These are phyloP conservation scores for Paramecium sexaurelia DNA, from an alignment of 73 alveolate species.

Conservation along the genomic window DNA sequence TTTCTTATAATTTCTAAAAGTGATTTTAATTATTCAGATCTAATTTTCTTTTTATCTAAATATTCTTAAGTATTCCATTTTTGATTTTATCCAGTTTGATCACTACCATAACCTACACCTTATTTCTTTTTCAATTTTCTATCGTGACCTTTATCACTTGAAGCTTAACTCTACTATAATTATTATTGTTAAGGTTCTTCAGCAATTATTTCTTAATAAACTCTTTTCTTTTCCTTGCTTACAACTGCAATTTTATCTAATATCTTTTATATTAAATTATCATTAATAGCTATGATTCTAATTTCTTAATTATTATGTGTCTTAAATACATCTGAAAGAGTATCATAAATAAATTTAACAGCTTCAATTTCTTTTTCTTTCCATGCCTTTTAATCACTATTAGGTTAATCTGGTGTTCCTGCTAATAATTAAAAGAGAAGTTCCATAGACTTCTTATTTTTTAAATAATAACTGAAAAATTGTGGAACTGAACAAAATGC, in stretches of 20 bases:
- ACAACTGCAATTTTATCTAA: slow-evolving; percentile 77
- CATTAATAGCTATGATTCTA: slow-evolving; percentile 79
- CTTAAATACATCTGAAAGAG: slow-evolving; percentile 72
- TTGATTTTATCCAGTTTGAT: slow-evolving; percentile 92
- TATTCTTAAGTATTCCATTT: slow-evolving; percentile 93
- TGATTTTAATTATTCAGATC: slow-evolving; percentile 81
- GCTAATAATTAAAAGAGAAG: slow-evolving; percentile 70
- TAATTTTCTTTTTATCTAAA: slow-evolving; percentile 90
- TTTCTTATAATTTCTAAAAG: slow-evolving; percentile 86
- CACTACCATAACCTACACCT: slow-evolving; percentile 72
- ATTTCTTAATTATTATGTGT: slow-evolving; percentile 70
- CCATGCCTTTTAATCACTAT: slow-evolving; percentile 54
- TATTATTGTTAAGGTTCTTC: slow-evolving; percentile 62
- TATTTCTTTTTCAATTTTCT: slow-evolving; percentile 47
- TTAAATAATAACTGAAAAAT: slow-evolving; percentile 72
- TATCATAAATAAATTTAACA: slow-evolving; percentile 76
- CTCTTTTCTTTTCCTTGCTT: slow-evolving; percentile 83
- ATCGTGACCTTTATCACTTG: slow-evolving; percentile 3
- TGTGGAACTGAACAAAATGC: slow-evolving; percentile 76
- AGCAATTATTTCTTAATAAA: slow-evolving; percentile 69
- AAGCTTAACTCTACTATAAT: neutral
- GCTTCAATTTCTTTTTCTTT: slow-evolving; percentile 80
- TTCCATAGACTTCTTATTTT: slow-evolving; percentile 71
- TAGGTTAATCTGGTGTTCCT: slow-evolving; percentile 75
- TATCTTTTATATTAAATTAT: slow-evolving; percentile 72